Evolutionary conservation across 768 basidiomycete genomes (phyloP).

Genomic region (Leucogyrophana mollusca): DNA sequence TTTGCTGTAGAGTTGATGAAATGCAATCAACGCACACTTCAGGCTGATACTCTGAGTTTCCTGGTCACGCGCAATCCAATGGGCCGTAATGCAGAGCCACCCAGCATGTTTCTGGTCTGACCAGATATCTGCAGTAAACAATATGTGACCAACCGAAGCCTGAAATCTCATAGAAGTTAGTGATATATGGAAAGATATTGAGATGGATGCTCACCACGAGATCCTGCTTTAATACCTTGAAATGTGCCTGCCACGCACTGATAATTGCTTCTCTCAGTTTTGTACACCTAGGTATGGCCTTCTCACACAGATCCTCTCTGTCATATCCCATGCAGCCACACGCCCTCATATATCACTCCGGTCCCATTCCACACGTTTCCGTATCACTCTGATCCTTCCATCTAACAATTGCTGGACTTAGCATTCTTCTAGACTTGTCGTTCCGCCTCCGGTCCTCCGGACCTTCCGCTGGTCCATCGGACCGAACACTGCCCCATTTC

Average conservation of each 20-base stretch:
- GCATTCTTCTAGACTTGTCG: too few species aligned
- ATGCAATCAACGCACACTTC: slow-evolving; percentile 11
- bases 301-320: too few species aligned
- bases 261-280: slow-evolving; percentile 20
- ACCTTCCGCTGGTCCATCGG: too few species aligned
- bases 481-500: too few species aligned
- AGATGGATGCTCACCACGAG: slow-evolving; percentile 19
- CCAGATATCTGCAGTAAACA: slow-evolving; percentile 38
- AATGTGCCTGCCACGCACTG: slow-evolving; percentile 18
- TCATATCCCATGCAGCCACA: too few species aligned
- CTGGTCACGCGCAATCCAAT: slow-evolving; percentile 18
- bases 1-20: slow-evolving; percentile 8
- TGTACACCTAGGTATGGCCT: too few species aligned
- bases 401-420: too few species aligned
- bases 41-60: not conserved
- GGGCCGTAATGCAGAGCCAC: slow-evolving; percentile 32
- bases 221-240: slow-evolving; percentile 16
- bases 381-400: too few species aligned
- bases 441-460: too few species aligned
- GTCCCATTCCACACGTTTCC: too few species aligned
- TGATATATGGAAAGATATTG: not conserved
- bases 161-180: slow-evolving; percentile 6
- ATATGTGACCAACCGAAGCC: not conserved
- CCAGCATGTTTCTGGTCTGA: slow-evolving; percentile 18
- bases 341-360: too few species aligned